These are phyloP conservation scores for Fusarium concolor DNA, from an alignment of 2,329 filamentous ascomycete genomes.

Conservation along the genomic window DNA sequence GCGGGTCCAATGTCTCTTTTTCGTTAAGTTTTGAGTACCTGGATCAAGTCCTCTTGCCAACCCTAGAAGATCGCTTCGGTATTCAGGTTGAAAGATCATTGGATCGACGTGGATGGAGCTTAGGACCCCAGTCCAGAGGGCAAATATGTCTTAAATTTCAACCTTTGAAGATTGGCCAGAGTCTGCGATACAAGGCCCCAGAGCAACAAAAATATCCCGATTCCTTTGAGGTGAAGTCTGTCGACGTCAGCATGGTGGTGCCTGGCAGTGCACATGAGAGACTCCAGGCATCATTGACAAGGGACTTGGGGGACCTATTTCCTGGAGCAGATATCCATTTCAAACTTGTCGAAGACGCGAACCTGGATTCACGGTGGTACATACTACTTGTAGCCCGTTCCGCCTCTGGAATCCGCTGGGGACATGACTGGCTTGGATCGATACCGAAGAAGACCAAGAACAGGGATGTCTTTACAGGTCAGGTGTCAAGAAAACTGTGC, in stretches of 20 bases:
- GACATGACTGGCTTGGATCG: conserved; percentile 58
- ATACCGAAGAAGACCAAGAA: conserved; percentile 55
- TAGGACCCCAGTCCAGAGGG: conserved; percentile 57
- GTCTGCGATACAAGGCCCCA: conserved; percentile 53
- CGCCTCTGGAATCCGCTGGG: conserved; percentile 58
- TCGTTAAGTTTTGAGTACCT: conserved; percentile 72
- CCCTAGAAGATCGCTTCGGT: conserved; percentile 63
- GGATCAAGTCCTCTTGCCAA: conserved; percentile 69
- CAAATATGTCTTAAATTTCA: conserved; percentile 57
- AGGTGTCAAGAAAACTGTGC: conserved; percentile 60
- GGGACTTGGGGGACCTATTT: conserved; percentile 56
- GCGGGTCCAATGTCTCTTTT: conserved; percentile 69
- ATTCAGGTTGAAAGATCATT: conserved; percentile 60
- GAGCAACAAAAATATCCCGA: conserved; percentile 36
- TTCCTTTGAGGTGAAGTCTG: conserved; percentile 54
- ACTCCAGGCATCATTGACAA: conserved; percentile 56
- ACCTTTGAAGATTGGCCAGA: conserved; percentile 50
- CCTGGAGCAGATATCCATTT: conserved; percentile 59
- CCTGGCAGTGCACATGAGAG: conserved; percentile 57
- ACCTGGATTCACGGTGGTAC: conserved; percentile 64
- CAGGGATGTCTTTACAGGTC: conserved; percentile 48
- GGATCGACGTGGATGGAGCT: conserved; percentile 63
- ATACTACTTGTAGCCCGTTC: conserved; percentile 68
- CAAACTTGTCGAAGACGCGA: conserved; percentile 62
- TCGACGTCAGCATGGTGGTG: conserved; percentile 65